These are phyloP conservation scores for Penicillium maclennaniae DNA, from an alignment of 495 filamentous ascomycete genomes.

Conservation along the genomic window DNA sequence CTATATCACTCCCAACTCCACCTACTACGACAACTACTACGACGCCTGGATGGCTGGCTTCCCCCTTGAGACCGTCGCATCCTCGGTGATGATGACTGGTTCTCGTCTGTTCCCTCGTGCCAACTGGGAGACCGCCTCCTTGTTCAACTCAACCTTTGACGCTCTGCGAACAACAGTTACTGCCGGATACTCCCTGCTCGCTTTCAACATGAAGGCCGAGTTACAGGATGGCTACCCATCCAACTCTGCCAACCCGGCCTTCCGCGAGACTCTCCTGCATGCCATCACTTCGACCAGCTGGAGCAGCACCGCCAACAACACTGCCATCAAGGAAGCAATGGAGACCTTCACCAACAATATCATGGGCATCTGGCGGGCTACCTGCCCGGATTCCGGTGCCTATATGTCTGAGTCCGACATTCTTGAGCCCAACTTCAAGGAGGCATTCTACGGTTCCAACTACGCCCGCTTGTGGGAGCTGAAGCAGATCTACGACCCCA, in stretches of 20 bases:
- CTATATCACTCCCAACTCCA: conserved; percentile 41
- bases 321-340: conserved; percentile 20
- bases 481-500: no score
- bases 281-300: conserved; percentile 40
- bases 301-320: conserved; percentile 13
- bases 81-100: conserved; percentile 32
- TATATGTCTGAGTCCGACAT: conserved; percentile 47
- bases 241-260: conserved; percentile 53
- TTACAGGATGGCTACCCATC: conserved; percentile 20
- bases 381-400: conserved; percentile 32
- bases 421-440: conserved; percentile 56
- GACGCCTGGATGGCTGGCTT: conserved; percentile 44
- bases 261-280: conserved; percentile 51
- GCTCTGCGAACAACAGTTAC: conserved; percentile 43
- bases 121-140: conserved; percentile 38
- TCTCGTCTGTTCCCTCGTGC: conserved; percentile 51
- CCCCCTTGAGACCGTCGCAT: conserved; percentile 44
- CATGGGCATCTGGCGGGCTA: conserved; percentile 49
- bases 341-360: conserved; percentile 33
- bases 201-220: conserved; percentile 48
- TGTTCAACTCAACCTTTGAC: conserved; percentile 41
- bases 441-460: conserved; percentile 44
- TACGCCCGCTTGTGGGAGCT: not conserved
- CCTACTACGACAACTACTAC: conserved; percentile 47
- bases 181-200: conserved; percentile 41